Evolutionary conservation across 192 early-diverging fungal species (phyloP).

Genomic region (Umbelopsis isabellina): DNA sequence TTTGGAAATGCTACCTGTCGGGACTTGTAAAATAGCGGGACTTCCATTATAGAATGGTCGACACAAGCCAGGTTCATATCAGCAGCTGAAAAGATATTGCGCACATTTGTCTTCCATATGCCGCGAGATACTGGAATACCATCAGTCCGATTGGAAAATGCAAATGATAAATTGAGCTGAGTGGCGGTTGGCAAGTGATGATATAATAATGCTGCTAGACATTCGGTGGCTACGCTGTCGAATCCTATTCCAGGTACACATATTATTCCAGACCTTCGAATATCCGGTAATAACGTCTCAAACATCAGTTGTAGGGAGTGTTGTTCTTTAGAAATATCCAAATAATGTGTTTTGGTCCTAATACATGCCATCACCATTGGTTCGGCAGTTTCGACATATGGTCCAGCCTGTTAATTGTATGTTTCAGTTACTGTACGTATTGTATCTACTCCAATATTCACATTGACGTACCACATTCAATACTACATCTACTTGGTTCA

Average conservation of each 20-base stretch:
- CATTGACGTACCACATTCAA: conserved; percentile 7
- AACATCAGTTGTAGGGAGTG: conserved; percentile 4
- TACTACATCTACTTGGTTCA: background rate
- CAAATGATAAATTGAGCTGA: conserved; percentile 15
- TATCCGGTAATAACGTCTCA: background rate
- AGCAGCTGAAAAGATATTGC: conserved; percentile 14
- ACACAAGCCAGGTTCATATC: conserved; percentile 6
- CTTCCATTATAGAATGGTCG: background rate
- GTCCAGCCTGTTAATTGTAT: background rate
- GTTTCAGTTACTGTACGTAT: background rate
- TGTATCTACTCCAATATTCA: too few species aligned
- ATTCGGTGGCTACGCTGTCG: conserved; percentile 13
- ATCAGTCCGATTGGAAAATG: conserved; percentile 6
- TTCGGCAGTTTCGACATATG: conserved; percentile 7
- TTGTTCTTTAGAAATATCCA: conserved; percentile 18
- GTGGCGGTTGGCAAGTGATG: conserved; percentile 12
- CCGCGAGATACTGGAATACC: conserved; percentile 11
- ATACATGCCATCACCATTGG: conserved; percentile 7
- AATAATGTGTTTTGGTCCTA: conserved; percentile 1
- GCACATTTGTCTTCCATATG: conserved; percentile 9
- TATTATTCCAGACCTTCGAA: background rate
- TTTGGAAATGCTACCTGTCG: conserved; percentile 9
- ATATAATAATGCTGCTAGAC: background rate
- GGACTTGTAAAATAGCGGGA: conserved; percentile 17
- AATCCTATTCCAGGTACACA: conserved; percentile 2